Percentiles rank a stretch among this genome's conserved stretches.
Conservation (phyloP, 805 yeast genomes). For the Yarrowia deformans region DNA sequence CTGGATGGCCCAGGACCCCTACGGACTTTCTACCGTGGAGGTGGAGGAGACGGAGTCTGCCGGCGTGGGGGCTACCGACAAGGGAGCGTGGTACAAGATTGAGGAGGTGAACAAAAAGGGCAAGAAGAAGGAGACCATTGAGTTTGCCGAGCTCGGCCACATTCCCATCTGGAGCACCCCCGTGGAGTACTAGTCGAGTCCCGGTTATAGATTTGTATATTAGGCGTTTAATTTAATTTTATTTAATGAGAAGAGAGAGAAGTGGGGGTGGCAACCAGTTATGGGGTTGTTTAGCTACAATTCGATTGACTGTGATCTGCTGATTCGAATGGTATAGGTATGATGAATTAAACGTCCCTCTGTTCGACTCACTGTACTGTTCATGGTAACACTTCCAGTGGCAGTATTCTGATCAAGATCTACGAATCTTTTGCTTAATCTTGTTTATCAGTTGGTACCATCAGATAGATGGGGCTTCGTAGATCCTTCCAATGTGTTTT, state of each 20-base stretch:
- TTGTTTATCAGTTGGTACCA: too few relatives aligned
- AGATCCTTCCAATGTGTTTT: too few relatives aligned
- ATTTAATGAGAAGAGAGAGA: conserved; percentile 1
- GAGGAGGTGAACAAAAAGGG: conserved; percentile 50
- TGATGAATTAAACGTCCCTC: too few relatives aligned
- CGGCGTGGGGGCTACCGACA: conserved; percentile 70
- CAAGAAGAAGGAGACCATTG: conserved; percentile 58
- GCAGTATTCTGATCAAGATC: too few relatives aligned
- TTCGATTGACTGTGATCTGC: too few relatives aligned
- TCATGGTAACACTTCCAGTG: too few relatives aligned
- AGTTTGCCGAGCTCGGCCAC: conserved; percentile 45
- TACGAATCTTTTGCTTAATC: too few relatives aligned
- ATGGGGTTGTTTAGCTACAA: too few relatives aligned
- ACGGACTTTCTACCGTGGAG: conserved; percentile 74
- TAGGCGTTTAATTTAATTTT: conserved; percentile 34
- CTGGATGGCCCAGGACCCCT: conserved; percentile 92
- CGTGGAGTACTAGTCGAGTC: conserved; percentile 40
- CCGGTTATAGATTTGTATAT: conserved; percentile 35
- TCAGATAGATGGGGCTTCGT: too few relatives aligned
- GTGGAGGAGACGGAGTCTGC: conserved; percentile 61
- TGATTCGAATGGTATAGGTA: too few relatives aligned
- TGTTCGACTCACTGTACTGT: too few relatives aligned
- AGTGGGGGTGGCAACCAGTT: too few relatives aligned
- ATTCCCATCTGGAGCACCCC: conserved; percentile 44
- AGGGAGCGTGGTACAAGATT: conserved; percentile 64